These are phyloP conservation scores for Acmispon strigosus DNA, from an alignment of 306 rosid species.

Conservation along the genomic window DNA sequence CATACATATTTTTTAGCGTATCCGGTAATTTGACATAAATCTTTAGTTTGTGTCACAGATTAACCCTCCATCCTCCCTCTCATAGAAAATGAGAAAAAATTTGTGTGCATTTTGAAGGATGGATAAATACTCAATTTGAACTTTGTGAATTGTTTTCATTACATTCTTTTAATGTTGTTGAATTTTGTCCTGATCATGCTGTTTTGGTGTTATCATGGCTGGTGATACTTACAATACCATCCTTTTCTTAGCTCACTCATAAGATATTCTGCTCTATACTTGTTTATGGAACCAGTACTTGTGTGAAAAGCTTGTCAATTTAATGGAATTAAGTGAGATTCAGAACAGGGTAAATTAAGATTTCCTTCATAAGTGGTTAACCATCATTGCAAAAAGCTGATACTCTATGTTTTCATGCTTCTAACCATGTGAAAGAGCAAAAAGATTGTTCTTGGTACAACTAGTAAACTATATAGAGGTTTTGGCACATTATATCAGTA, in stretches of 20 bases:
- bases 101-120: not conserved
- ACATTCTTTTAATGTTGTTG: not conserved
- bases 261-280: not conserved
- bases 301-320: not conserved
- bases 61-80: not conserved
- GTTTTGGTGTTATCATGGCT: not conserved
- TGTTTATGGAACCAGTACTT: not conserved
- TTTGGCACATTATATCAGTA: not conserved
- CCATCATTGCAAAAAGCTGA: not conserved
- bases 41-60: not conserved
- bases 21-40: not conserved
- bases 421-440: not conserved
- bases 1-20: not conserved
- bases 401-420: not conserved
- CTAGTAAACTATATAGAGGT: not conserved
- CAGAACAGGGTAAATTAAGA: not conserved
- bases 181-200: not conserved
- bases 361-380: not conserved
- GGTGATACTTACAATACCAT: not conserved
- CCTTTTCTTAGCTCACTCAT: too few species aligned
- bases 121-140: not conserved
- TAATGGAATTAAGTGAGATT: not conserved
- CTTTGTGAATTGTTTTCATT: not conserved
- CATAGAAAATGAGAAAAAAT: not conserved
- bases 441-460: not conserved